These are phyloP conservation scores for Solanum rostratum DNA, from an alignment of 257 asterid genomes.

Conservation along the genomic window DNA sequence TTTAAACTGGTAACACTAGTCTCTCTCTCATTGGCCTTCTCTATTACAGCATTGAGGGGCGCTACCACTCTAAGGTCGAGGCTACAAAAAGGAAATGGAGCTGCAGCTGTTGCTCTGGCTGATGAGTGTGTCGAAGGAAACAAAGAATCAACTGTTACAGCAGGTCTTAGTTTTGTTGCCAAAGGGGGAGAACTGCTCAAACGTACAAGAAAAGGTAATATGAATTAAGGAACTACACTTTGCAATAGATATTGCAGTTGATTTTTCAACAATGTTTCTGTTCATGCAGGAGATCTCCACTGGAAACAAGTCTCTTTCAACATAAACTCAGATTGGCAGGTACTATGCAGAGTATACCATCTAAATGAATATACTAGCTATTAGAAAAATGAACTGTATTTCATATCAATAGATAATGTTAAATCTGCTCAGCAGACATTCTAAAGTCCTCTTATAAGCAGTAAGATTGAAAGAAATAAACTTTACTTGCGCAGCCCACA, in stretches of 20 bases:
- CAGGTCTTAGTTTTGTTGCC: conserved; percentile 42
- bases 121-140: conserved; percentile 32
- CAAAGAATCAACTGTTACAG: conserved; percentile 36
- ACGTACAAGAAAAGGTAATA: conserved; percentile 73
- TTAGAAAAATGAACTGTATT: background rate
- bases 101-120: conserved; percentile 24
- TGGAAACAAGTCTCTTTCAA: conserved; percentile 75
- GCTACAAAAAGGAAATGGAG: conserved; percentile 42
- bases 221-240: background rate
- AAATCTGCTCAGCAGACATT: background rate
- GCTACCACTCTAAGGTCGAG: conserved; percentile 68
- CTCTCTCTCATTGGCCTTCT: background rate
- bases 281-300: conserved; percentile 73
- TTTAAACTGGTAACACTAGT: background rate
- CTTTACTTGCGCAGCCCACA: background rate
- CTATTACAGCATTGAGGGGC: conserved; percentile 60
- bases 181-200: conserved; percentile 73
- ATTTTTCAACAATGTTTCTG: background rate
- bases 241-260: background rate
- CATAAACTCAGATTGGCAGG: conserved; percentile 61
- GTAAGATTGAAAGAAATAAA: background rate
- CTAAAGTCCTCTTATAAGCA: background rate
- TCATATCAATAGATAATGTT: background rate
- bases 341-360: conserved; percentile 1
- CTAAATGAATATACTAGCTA: background rate